A percentile compares a stretch with the other conserved stretches of the same genome.
phyloP scores from a whole-genome alignment of 495 filamentous ascomycete genomes.

The Penicillium pancosmium region DNA sequence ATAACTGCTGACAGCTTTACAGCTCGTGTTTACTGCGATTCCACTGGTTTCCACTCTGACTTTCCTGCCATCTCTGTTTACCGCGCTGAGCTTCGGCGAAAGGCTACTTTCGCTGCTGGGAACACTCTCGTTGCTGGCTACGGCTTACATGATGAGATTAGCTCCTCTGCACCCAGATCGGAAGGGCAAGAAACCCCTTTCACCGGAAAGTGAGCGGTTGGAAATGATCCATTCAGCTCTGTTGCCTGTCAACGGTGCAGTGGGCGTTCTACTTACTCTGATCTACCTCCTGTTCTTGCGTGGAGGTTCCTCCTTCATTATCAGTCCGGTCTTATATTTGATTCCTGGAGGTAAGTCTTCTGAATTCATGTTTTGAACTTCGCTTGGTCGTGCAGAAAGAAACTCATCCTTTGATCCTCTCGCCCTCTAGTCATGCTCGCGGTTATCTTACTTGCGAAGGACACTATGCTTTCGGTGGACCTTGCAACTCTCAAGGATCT shows the following conservation, averaged over 20 bases:
- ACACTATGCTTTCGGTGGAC: conserved; percentile 49
- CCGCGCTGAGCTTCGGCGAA: conserved; percentile 21
- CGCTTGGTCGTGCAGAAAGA: not conserved
- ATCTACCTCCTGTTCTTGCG: conserved; percentile 20
- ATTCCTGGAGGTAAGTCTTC: conserved; percentile 41
- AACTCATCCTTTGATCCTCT: conserved; percentile 4
- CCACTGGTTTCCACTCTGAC: conserved; percentile 53
- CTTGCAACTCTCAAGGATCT: conserved; percentile 48
- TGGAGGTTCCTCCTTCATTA: conserved; percentile 14
- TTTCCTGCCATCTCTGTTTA: conserved; percentile 56
- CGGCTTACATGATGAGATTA: conserved; percentile 53
- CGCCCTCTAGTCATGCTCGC: conserved; percentile 38
- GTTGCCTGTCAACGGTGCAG: conserved; percentile 25
- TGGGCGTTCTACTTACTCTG: conserved; percentile 32
- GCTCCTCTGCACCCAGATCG: conserved; percentile 36
- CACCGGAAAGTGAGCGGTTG: conserved; percentile 16
- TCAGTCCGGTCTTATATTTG: conserved; percentile 33
- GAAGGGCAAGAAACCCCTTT: conserved; percentile 36
- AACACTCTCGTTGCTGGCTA: conserved; percentile 61
- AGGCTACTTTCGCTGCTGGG: conserved; percentile 55
- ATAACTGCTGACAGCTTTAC: conserved; percentile 5
- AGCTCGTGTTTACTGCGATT: conserved; percentile 60
- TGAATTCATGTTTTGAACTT: not conserved
- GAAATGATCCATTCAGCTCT: conserved; percentile 21
- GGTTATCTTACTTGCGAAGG: conserved; percentile 37